A percentile compares a stretch with the other conserved stretches of the same genome.
Conservation (phyloP, 2,329 filamentous ascomycete genomes). For the Phyllosticta citribraziliensis region DNA sequence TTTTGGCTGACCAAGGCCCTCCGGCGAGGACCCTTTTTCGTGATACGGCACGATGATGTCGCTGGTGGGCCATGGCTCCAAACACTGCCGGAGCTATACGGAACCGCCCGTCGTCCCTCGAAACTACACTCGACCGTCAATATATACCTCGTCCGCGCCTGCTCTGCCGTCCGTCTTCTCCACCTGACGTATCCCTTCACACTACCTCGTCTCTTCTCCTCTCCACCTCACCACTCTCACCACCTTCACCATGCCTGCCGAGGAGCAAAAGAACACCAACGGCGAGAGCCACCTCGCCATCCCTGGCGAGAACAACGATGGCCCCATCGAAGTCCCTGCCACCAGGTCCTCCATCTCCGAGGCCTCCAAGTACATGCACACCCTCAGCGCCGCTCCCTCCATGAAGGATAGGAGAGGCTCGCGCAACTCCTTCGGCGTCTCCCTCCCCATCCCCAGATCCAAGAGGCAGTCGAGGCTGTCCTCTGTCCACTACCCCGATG, state of each 20-base stretch:
- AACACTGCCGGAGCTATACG: constrained; percentile 10
- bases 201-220: not conserved
- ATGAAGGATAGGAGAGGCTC: constrained; percentile 58
- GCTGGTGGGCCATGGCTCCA: constrained; percentile 11
- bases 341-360: constrained; percentile 59
- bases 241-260: constrained; percentile 46
- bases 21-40: constrained; percentile 9
- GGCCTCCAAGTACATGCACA: constrained; percentile 62
- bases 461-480: constrained; percentile 61
- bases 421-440: constrained; percentile 65
- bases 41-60: constrained; percentile 13
- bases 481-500: constrained; percentile 43
- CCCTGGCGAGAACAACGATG: constrained; percentile 31
- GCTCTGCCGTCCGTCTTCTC: not conserved
- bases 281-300: constrained; percentile 24
- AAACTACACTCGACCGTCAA: not conserved
- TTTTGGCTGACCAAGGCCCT: constrained; percentile 10
- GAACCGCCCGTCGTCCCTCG: not conserved
- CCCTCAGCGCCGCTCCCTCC: constrained; percentile 57
- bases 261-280: constrained; percentile 35
- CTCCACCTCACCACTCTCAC: not conserved
- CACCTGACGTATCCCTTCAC: not conserved
- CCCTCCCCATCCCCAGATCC: constrained; percentile 61
- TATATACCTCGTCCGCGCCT: constrained; percentile 9
- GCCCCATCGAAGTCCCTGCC: constrained; percentile 55